Base-by-base conservation (phyloP, 2,329 filamentous ascomycete species). In the Talaromyces funiculosus region DNA sequence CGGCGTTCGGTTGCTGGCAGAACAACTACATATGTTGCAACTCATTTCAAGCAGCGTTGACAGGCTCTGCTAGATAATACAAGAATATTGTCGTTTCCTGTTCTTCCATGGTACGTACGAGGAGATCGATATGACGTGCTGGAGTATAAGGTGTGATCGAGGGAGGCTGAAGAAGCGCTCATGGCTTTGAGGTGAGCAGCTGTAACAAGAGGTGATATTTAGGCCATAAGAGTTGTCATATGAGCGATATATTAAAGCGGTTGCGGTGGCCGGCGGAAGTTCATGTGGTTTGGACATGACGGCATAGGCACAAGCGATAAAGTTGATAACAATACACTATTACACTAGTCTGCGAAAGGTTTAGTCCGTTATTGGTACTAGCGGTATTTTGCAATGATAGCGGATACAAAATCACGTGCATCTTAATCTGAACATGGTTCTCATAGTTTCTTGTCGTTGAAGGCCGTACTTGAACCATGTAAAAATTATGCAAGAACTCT, bases 1-100 rank as follows among this genome's bases (percentile, higher is more conserved):
- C 12, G 84, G 84, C 59, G 86, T 73, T 68, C 78, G 82, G 82
- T 80, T 73, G 78, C 68, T 77, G 72, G 68, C 83, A 79, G 72
- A 79, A 77, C 77, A 74, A 64, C 72, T 75, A 73, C 88, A 91
- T 72, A 89, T 83, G 71, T 86, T 82, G 78, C 88, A 91, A 70
- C 84, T 84, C 86, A 90, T 89, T 62, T 70, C 76, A 61, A 35
- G 47, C 55, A 29, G 40, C 3, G 40, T 35, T 59, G 24, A 33
- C 14, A 73, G 66, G 60, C 22, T 33, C 26, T 60, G 53, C 55
- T 56, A 24, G 60, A 60, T 61, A 62, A 60, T 24, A 61, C 33
- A 42, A 9, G 53, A 10, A 16, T n/a, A 54, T 40, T 40, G 43
- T 42, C 18, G 35, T 18, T 51, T 59, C 22, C 24, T 59, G 60